phyloP scores from a whole-genome alignment of 106 monocot species.

The Amphibolis antarctica region DNA sequence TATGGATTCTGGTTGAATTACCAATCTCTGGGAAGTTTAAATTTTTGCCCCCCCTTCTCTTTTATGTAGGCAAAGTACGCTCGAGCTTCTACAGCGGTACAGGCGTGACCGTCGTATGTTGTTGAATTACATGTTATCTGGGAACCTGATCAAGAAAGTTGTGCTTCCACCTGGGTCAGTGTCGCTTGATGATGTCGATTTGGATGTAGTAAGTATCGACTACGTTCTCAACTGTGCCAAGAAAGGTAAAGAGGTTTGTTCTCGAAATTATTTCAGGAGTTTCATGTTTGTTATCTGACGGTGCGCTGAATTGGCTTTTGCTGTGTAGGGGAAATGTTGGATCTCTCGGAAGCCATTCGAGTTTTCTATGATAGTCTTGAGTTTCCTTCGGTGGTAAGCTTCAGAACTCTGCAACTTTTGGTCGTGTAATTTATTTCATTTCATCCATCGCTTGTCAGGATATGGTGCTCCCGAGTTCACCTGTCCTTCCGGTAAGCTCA shows the following conservation, averaged over 20 bases:
- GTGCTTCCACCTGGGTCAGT: constrained; percentile 86
- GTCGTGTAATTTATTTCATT: not conserved
- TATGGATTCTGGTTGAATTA: not conserved
- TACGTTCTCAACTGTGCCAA: constrained; percentile 89
- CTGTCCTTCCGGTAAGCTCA: too few relatives aligned
- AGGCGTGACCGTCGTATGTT: constrained; percentile 77
- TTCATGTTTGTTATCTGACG: not conserved
- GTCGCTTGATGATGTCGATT: constrained; percentile 72
- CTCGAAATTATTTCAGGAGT: not conserved
- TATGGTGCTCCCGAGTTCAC: too few relatives aligned
- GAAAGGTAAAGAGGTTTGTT: constrained; percentile 46
- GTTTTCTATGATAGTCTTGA: constrained; percentile 88
- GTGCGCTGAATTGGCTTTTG: constrained; percentile 1
- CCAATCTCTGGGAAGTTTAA: not conserved
- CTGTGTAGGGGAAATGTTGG: constrained; percentile 66
- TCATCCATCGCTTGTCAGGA: not conserved
- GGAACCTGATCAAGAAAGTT: constrained; percentile 93
- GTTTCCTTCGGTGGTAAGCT: constrained; percentile 61
- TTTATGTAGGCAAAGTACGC: constrained; percentile 43
- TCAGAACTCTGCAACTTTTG: not conserved
- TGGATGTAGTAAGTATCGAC: constrained; percentile 87
- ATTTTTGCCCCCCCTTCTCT: not conserved
- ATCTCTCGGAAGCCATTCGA: constrained; percentile 86
- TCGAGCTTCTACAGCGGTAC: constrained; percentile 77
- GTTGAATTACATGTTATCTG: constrained; percentile 75